A percentile compares a stretch with the other conserved stretches of the same genome.
Evolutionary conservation across 208 protist species (phyloP).

Genomic region (Leishmania major): DNA sequence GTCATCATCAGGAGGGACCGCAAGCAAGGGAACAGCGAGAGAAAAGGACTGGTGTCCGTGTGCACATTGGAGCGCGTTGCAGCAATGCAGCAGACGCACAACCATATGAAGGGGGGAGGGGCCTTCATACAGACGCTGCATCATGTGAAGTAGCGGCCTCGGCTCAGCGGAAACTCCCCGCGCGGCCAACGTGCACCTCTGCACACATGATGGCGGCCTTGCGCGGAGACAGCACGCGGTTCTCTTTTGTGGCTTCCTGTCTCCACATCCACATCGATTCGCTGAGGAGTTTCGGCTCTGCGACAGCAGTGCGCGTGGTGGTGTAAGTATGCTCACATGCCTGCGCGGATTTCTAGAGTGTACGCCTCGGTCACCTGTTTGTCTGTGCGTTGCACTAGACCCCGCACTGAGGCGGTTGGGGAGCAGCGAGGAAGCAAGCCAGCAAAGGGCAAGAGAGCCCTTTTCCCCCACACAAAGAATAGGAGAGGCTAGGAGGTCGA

Average conservation of each 20-base stretch:
- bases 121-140: neutral
- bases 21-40: neutral
- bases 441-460: neutral
- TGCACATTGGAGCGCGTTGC: too few species aligned
- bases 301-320: neutral
- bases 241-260: neutral
- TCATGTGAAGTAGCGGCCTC: neutral
- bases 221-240: neutral
- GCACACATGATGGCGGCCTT: neutral
- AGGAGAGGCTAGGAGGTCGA: neutral
- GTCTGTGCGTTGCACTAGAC: neutral
- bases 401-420: neutral
- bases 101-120: neutral
- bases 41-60: neutral
- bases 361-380: neutral
- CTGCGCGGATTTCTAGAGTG: neutral
- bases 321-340: neutral
- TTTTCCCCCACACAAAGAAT: too few species aligned
- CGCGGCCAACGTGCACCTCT: too few species aligned
- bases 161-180: neutral
- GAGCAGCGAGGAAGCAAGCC: neutral
- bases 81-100: neutral
- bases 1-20: too few species aligned
- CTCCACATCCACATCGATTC: neutral
- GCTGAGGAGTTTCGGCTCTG: neutral